Conservation (phyloP, 352 stramenopile genomes). For the Globisporangium lucens region DNA sequence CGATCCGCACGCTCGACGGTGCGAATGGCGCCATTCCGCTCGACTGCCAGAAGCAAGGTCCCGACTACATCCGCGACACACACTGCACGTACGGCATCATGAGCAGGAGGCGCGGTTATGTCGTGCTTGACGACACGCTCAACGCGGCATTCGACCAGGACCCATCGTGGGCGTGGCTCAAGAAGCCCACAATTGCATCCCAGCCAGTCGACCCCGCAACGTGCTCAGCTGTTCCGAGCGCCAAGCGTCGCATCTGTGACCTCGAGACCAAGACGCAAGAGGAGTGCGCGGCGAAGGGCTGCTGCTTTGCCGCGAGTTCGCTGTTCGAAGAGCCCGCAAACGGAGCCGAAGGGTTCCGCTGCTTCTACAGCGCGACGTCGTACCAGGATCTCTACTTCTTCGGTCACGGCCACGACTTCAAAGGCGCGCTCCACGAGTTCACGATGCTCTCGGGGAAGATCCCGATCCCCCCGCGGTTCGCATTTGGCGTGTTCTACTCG, state of each 20-base stretch:
- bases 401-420: constrained; percentile 38
- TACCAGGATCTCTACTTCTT: constrained; percentile 55
- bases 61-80: constrained; percentile 26
- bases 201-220: not conserved
- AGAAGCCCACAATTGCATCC: not conserved
- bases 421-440: constrained; percentile 39
- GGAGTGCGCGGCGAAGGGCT: constrained; percentile 25
- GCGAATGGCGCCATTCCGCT: constrained; percentile 26
- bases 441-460: constrained; percentile 29
- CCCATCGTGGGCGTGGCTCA: constrained; percentile 26
- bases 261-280: constrained; percentile 19
- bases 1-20: constrained; percentile 37
- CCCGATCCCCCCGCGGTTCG: constrained; percentile 29
- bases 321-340: constrained; percentile 1
- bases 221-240: constrained; percentile 16
- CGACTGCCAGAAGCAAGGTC: constrained; percentile 26
- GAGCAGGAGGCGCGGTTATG: constrained; percentile 29
- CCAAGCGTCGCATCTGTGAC: constrained; percentile 25
- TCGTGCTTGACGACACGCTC: constrained; percentile 36
- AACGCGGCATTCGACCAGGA: constrained; percentile 23
- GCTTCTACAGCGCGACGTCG: constrained; percentile 29
- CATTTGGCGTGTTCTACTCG: constrained; percentile 47
- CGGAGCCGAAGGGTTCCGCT: constrained; percentile 18
- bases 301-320: constrained; percentile 23
- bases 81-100: constrained; percentile 44